phyloP scores from a whole-genome alignment of 306 rosid genomes.

The Lotus japonicus region DNA sequence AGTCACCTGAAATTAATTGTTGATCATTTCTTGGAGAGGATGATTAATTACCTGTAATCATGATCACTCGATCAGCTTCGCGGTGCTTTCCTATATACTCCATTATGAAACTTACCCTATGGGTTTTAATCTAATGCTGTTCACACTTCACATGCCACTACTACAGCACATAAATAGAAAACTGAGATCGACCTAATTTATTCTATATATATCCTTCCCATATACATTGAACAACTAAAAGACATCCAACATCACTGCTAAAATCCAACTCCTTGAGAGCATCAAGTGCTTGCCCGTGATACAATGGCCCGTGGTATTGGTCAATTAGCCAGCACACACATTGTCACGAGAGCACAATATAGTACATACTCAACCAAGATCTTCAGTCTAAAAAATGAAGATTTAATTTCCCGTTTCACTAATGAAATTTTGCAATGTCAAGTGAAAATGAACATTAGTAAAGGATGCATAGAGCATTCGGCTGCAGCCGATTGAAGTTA shows the following conservation, averaged over 20 bases:
- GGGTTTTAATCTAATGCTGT: conserved; percentile 1
- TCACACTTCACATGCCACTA: conserved; percentile 17
- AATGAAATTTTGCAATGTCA: no score
- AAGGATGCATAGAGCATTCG: no score
- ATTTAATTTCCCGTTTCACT: no score
- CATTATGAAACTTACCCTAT: background rate
- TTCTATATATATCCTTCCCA: background rate
- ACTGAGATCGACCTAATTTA: background rate
- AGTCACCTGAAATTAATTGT: no score
- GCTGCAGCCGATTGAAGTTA: no score
- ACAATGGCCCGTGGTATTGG: conserved; percentile 10
- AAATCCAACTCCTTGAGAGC: conserved; percentile 12
- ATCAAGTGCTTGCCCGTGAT: conserved; percentile 32
- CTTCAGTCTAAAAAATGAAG: no score
- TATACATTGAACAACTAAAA: conserved; percentile 1
- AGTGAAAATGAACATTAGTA: no score
- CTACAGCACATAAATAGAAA: conserved; percentile 4
- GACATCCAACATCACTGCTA: background rate
- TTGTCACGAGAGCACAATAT: conserved; percentile 29
- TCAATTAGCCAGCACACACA: conserved; percentile 9
- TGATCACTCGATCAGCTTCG: no score
- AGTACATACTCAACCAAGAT: background rate
- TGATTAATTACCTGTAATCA: no score
- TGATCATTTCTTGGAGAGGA: no score
- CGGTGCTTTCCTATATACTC: background rate